phyloP scores from a whole-genome alignment of 306 rosid genomes.

The Mucuna pruriens region DNA sequence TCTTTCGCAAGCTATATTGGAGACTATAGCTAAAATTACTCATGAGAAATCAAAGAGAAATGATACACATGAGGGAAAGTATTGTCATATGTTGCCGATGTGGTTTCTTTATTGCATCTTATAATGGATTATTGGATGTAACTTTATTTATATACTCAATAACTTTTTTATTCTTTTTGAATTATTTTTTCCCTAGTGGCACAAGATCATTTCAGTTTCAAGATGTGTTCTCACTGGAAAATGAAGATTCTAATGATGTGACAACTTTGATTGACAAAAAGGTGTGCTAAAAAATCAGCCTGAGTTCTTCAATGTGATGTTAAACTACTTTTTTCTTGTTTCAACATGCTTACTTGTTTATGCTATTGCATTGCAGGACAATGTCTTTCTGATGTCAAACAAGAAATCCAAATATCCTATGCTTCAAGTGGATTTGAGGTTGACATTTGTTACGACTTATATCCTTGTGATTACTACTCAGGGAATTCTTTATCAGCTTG shows the following conservation, averaged over 20 bases:
- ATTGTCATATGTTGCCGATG: slow-evolving; percentile 43
- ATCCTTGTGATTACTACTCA: slow-evolving; percentile 36
- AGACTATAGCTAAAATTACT: slow-evolving; percentile 96
- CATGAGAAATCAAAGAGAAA: slow-evolving; percentile 91
- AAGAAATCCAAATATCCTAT: slow-evolving; percentile 97
- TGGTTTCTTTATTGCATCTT: slow-evolving; percentile 31
- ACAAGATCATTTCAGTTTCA: slow-evolving; percentile 88
- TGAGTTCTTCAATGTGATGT: slow-evolving; percentile 24
- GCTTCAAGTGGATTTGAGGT: slow-evolving; percentile 99
- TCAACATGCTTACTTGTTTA: slow-evolving; percentile 39
- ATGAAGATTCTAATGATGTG: slow-evolving; percentile 89
- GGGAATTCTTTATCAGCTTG: slow-evolving; percentile 19
- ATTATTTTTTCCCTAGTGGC: slow-evolving; percentile 52
- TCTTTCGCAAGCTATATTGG: slow-evolving; percentile 86
- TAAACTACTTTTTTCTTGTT: slow-evolving; percentile 23
- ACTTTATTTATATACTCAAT: slow-evolving; percentile 8
- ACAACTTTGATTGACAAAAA: slow-evolving; percentile 96
- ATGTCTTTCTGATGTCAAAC: slow-evolving; percentile 98
- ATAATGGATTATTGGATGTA: slow-evolving; percentile 20
- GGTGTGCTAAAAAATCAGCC: slow-evolving; percentile 53
- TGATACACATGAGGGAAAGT: slow-evolving; percentile 85
- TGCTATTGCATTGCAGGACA: slow-evolving; percentile 66
- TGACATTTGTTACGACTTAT: slow-evolving; percentile 24
- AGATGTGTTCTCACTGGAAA: slow-evolving; percentile 92
- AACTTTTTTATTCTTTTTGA: background rate